Percentiles rank a stretch among this genome's conserved stretches.
These are phyloP conservation scores for Sisymbrium altissimum DNA, from an alignment of 345 rosid genomes.

Conservation along the genomic window DNA sequence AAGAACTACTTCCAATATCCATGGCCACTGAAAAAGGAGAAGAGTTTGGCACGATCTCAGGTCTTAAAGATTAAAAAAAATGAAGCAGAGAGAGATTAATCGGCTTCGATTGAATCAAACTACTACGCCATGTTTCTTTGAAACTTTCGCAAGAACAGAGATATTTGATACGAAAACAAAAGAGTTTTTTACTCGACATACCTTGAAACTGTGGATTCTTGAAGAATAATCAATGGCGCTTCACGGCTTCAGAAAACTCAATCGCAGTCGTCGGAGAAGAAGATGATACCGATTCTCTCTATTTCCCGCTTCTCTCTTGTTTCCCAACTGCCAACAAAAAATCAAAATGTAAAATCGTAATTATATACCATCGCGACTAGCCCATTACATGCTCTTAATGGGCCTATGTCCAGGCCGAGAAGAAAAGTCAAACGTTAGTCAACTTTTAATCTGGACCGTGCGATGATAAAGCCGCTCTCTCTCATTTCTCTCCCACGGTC, in stretches of 20 bases:
- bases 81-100: not conserved
- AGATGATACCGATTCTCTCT: constrained; percentile 6
- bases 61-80: not conserved
- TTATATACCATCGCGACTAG: not conserved
- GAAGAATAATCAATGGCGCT: not conserved
- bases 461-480: not conserved
- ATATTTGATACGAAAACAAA: not conserved
- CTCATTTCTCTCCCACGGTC: not conserved
- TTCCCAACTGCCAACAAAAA: not conserved
- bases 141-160: not conserved
- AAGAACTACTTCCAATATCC: not conserved
- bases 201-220: not conserved
- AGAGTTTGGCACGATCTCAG: not conserved
- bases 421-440: not conserved
- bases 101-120: not conserved
- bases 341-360: not conserved
- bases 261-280: constrained; percentile 13
- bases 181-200: not conserved
- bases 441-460: constrained; percentile 2
- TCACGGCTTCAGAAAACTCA: not conserved
- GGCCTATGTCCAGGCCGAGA: not conserved
- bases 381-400: not conserved
- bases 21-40: not conserved
- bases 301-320: constrained; percentile 13
- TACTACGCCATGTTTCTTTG: not conserved